Evolutionary conservation across 208 protist genomes (phyloP), one percentile per base, ranked within the genome.

Genomic region (Wallacemonas collosoma): DNA sequence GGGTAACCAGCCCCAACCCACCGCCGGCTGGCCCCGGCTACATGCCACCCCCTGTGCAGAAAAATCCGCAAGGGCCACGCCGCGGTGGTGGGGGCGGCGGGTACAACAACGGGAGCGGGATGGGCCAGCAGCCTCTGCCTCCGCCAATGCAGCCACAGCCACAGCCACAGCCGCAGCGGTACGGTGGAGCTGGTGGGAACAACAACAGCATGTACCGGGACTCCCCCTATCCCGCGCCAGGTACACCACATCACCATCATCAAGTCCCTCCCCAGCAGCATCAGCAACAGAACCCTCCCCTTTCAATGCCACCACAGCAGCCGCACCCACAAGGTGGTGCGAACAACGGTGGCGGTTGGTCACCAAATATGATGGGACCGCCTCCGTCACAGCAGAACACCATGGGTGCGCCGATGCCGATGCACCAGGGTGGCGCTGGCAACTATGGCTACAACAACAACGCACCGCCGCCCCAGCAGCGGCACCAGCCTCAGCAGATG

Each of bases 381-480:
- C 48, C 63, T 40, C 48, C 47, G 50, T 67, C 63, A 45, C 64
- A 64, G 67, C 79, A 69, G 63, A 57, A 68, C n/a, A 62, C 40
- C 69, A 71, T 76, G 72, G 63, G 60, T 11, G 68, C 76, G 17
- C 74, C 51, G 45, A 63, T 66, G 47, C 67, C 57, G 61, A 68
- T 63, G 47, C 44, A 47, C 26, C 75, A 75, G 55, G 71, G 71
- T 54, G 63, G 63, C 7, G 66, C 26, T 26, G 45, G 36, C 4
- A 65, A 65, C 60, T 65, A 65, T 41, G 43, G 43, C 60, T 61
- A 71, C 66, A n/a, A 44, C 51, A 61, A 45, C 48, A 61, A 58
- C 66, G 68, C 73, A 12, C 69, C 67, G 17, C 78, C 73, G 26
- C 79, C 71, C 2, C 77, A 73, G 62, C 60, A 39, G 35, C 72